These are phyloP conservation scores for Backusella mclennaniae DNA, from an alignment of 192 early-diverging fungal species.

Conservation along the genomic window DNA sequence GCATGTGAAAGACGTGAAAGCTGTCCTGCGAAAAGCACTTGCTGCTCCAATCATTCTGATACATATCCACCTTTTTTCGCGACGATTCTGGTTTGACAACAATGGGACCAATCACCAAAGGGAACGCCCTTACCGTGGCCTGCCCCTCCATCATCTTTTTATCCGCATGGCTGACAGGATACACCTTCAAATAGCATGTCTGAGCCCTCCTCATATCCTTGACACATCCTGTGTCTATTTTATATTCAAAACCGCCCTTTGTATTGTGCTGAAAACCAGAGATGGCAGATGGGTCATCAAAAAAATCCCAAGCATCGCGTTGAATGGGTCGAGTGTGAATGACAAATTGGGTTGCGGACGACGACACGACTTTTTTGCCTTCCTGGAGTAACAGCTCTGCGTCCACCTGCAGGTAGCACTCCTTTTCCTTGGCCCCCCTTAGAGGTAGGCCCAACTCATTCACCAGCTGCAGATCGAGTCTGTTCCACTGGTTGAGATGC, in stretches of 20 bases:
- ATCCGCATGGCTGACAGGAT: not conserved
- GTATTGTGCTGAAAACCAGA: not conserved
- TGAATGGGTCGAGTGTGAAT: not conserved
- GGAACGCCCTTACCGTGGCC: not conserved
- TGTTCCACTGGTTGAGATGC: constrained; percentile 9
- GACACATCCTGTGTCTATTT: not conserved
- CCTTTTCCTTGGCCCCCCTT: not conserved
- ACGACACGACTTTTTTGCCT: not conserved
- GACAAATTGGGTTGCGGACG: not conserved
- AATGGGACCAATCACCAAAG: constrained; percentile 11
- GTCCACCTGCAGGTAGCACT: not conserved
- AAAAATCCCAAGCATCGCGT: constrained; percentile 11
- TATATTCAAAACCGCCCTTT: constrained; percentile 12
- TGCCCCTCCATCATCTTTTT: not conserved
- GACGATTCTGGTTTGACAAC: not conserved
- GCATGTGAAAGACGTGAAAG: constrained; percentile 10
- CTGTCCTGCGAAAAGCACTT: not conserved
- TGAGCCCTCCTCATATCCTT: not conserved
- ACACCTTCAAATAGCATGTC: not conserved
- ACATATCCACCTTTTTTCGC: not conserved
- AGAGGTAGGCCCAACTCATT: constrained; percentile 19
- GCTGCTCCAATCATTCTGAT: constrained; percentile 2
- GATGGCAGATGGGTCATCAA: not conserved
- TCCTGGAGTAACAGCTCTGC: not conserved
- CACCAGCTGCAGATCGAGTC: constrained; percentile 4